Percentiles rank a stretch among this genome's conserved stretches.
Conservation (phyloP, 2,329 filamentous ascomycete genomes). For the Fusarium pseudocircinatum region DNA sequence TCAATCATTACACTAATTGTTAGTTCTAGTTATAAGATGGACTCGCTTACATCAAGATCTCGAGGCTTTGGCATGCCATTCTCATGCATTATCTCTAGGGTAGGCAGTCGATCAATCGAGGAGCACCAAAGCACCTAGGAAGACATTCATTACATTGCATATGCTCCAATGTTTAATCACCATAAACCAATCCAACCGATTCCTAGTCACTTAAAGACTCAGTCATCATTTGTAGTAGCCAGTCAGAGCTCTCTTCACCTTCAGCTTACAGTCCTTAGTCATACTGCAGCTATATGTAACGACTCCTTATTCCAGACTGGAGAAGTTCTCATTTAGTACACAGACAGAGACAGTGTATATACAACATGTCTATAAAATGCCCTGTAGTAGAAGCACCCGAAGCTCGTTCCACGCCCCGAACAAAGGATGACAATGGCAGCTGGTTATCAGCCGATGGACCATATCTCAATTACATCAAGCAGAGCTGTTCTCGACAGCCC, state of each 20-base stretch:
- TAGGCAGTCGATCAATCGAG: not conserved
- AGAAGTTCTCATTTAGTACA: not conserved
- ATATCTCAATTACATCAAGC: not conserved
- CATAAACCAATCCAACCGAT: not conserved
- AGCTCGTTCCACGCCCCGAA: not conserved
- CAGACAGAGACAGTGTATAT: not conserved
- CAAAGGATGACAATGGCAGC: not conserved
- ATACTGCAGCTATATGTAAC: not conserved
- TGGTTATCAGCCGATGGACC: not conserved
- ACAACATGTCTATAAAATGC: not conserved
- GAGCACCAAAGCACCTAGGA: not conserved
- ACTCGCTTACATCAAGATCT: not conserved
- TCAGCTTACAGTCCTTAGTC: not conserved
- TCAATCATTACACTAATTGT: not conserved
- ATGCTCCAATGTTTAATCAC: not conserved
- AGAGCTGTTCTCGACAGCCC: not conserved
- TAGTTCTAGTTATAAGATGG: not conserved
- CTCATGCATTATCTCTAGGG: not conserved
- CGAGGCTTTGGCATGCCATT: not conserved
- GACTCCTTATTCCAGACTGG: not conserved
- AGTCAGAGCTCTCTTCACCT: not conserved
- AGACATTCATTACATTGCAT: not conserved
- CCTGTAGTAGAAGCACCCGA: not conserved
- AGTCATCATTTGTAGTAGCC: not conserved
- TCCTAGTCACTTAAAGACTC: not conserved